Percentiles rank a stretch among this genome's conserved stretches.
Conservation (phyloP, 306 rosid species). For the Pterocarpus macrocarpus region DNA sequence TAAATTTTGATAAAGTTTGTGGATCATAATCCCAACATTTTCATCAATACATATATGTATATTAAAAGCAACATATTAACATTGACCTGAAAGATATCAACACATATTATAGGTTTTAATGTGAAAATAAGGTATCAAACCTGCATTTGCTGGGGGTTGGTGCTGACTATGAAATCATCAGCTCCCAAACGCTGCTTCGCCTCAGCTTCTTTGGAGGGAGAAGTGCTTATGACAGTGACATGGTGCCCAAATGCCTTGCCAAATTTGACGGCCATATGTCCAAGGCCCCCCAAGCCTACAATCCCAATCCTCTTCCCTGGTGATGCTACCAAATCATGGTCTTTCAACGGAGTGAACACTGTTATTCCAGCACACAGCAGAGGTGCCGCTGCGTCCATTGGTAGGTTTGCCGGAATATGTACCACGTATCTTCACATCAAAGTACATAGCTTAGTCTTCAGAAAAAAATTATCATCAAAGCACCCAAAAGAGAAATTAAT, state of each 20-base stretch:
- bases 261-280: constrained; percentile 81
- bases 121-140: constrained; percentile 6
- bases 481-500: no score
- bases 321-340: constrained; percentile 52
- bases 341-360: constrained; percentile 74
- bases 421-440: constrained; percentile 71
- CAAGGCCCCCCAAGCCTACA: constrained; percentile 82
- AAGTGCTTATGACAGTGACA: constrained; percentile 79
- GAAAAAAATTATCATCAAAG: neutral
- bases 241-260: constrained; percentile 83
- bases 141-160: constrained; percentile 64
- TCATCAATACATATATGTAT: no score
- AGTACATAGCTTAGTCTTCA: neutral
- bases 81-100: no score
- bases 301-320: constrained; percentile 65
- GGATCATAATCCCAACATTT: no score
- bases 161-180: constrained; percentile 69
- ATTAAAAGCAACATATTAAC: no score
- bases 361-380: constrained; percentile 82
- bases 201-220: constrained; percentile 71
- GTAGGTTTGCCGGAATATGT: constrained; percentile 61
- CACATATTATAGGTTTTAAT: no score
- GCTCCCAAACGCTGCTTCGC: constrained; percentile 72
- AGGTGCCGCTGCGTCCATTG: constrained; percentile 80
- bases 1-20: no score